Evolutionary conservation across 2,329 filamentous ascomycete species (phyloP).

Genomic region (Fusarium xylarioides): DNA sequence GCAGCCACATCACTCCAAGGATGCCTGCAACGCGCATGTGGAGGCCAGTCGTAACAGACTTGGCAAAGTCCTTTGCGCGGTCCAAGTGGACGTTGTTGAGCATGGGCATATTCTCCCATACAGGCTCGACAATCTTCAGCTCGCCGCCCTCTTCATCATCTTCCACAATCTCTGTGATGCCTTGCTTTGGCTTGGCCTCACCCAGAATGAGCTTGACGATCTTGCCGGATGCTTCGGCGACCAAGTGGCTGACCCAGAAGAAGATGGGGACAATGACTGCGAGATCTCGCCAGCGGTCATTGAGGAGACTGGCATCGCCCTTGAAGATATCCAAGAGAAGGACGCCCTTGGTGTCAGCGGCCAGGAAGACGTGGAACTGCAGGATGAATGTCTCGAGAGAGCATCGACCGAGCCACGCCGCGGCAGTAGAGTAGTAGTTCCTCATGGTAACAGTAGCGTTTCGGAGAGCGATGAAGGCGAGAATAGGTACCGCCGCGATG

Average conservation of each 20-base stretch:
- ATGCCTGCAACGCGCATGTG: constrained; percentile 25
- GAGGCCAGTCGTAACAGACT: not conserved
- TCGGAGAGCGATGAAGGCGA: constrained; percentile 61
- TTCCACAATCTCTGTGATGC: not conserved
- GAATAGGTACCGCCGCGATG: constrained; percentile 62
- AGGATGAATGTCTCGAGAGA: constrained; percentile 69
- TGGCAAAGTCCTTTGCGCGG: constrained; percentile 8
- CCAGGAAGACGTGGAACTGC: constrained; percentile 70
- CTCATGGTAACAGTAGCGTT: constrained; percentile 48
- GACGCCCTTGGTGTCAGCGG: constrained; percentile 63
- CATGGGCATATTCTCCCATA: constrained; percentile 11
- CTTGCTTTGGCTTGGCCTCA: constrained; percentile 13
- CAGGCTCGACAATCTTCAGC: constrained; percentile 38
- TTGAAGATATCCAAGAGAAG: constrained; percentile 48
- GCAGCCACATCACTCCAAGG: constrained; percentile 36
- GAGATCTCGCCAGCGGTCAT: constrained; percentile 41
- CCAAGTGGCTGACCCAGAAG: constrained; percentile 42
- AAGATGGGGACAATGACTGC: constrained; percentile 42
- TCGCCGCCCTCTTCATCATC: constrained; percentile 27
- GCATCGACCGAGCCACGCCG: constrained; percentile 62
- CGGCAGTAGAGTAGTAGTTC: constrained; percentile 49
- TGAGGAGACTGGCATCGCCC: constrained; percentile 35
- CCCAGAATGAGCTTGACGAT: constrained; percentile 40
- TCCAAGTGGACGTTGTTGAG: constrained; percentile 11
- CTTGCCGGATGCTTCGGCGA: constrained; percentile 37